Conservation (phyloP, 305 asterid genomes). For the Stenogyne calaminthoides region DNA sequence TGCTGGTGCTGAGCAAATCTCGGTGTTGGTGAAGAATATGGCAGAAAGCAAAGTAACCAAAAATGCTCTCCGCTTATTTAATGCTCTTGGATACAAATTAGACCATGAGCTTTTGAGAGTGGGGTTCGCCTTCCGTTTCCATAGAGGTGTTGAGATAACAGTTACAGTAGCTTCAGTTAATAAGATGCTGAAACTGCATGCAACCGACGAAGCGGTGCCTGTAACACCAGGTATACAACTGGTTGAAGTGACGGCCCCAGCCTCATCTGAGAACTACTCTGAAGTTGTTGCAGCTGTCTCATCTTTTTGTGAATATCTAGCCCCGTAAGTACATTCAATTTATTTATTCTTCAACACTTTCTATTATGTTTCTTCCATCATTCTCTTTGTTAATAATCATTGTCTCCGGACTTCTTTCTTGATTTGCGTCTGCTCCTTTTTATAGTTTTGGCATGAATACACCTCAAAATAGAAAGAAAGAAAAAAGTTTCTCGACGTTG, state of each 20-base stretch:
- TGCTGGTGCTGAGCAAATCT: slow-evolving; percentile 86
- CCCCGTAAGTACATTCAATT: slow-evolving; percentile 70
- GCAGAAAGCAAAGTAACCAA: slow-evolving; percentile 88
- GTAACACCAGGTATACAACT: slow-evolving; percentile 92
- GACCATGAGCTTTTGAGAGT: slow-evolving; percentile 92
- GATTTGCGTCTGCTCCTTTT: not conserved
- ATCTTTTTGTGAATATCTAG: slow-evolving; percentile 91
- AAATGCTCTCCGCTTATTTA: slow-evolving; percentile 71
- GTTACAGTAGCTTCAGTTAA: slow-evolving; percentile 81
- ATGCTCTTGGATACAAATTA: slow-evolving; percentile 82
- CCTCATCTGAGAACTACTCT: slow-evolving; percentile 79
- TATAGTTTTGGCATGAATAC: not conserved
- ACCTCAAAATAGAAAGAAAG: not conserved
- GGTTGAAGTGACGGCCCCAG: slow-evolving; percentile 93
- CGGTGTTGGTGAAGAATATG: slow-evolving; percentile 82
- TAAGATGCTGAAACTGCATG: slow-evolving; percentile 88
- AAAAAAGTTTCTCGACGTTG: not conserved
- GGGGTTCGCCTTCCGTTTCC: slow-evolving; percentile 79
- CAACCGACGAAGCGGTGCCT: slow-evolving; percentile 87
- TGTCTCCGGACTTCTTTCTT: not conserved
- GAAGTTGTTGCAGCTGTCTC: slow-evolving; percentile 79
- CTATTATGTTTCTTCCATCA: not conserved
- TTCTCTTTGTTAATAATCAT: not conserved
- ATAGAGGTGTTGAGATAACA: slow-evolving; percentile 81
- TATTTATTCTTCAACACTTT: not conserved